phyloP scores from a whole-genome alignment of 1,284 basidiomycete species.

The Naganishia albida region DNA sequence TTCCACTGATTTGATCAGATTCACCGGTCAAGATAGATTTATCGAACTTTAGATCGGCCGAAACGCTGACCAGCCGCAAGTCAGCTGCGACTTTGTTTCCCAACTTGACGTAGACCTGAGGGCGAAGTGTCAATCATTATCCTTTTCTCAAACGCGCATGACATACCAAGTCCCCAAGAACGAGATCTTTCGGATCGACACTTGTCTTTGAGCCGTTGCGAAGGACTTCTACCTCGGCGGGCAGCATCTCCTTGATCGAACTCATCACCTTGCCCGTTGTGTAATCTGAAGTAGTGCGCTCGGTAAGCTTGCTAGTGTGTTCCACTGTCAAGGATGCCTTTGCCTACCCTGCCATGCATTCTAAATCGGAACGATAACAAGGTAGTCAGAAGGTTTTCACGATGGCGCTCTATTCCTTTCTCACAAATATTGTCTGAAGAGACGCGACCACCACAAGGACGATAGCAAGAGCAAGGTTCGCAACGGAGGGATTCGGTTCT shows the following conservation, averaged over 20 bases:
- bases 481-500: conserved; percentile 53
- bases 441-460: conserved; percentile 56
- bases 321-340: conserved; percentile 25
- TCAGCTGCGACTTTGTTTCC: conserved; percentile 59
- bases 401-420: too few relatives aligned
- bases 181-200: conserved; percentile 49
- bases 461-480: conserved; percentile 57
- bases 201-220: conserved; percentile 50
- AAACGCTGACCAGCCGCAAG: conserved; percentile 58
- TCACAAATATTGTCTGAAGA: conserved; percentile 54
- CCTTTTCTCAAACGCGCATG: neutral
- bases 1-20: conserved; percentile 60
- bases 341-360: conserved; percentile 56
- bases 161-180: conserved; percentile 50
- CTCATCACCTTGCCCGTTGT: conserved; percentile 55
- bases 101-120: conserved; percentile 46
- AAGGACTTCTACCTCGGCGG: conserved; percentile 51
- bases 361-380: neutral
- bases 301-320: conserved; percentile 9
- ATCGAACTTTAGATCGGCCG: conserved; percentile 63
- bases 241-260: conserved; percentile 56
- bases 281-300: conserved; percentile 44
- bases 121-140: neutral
- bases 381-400: too few relatives aligned
- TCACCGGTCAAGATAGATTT: conserved; percentile 67